Evolutionary conservation across 352 stramenopile genomes (phyloP), one percentile per base, ranked within the genome.

Genomic region (Pseudoperonospora humuli): DNA sequence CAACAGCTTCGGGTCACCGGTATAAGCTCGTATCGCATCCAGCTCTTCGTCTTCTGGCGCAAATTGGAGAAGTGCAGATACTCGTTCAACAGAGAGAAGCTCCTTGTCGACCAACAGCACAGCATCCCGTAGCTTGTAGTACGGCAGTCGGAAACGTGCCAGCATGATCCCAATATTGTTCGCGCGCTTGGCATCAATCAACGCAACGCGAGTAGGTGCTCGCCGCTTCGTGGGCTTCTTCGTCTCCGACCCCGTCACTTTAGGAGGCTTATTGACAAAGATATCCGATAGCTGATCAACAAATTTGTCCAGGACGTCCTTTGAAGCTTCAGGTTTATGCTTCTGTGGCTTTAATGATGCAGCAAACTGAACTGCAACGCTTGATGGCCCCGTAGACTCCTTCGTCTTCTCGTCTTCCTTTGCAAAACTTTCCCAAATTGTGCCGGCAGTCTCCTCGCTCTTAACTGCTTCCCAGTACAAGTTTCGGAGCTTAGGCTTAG

Each of bases 161-260:
- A 92, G 44, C 79, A 92, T 87, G 52, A 92, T 92, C 39, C 79
- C 79, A 27, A 92, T 89, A 26, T 92, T 92, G 61, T 89, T 92
- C 5, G 79, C 79, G 11, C 79, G 70, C 45, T 92, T 92, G 3
- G 77, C 70, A 28, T 92, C 79, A 50, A 92, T 89, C 20, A 92
- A 52, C 0, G 76, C 79, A 25, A 92, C 70, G 14, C 80, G 75
- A 8, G 80, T 88, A 0, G 76, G 73, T 9, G 72, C 70, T 58
- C 73, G 61, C 20, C 67, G 64, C 55, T 87, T 89, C 2, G 48
- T 58, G 35, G 85, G 79, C 24, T 76, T 78, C 9, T 69, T 64
- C 1, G 54, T 39, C 26, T 69, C 56, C 7, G 54, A 50, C 13
- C 77, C 72, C 39, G 79, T 84, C 1, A 63, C 45, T 46, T 85